phyloP scores from a whole-genome alignment of 1,284 basidiomycete species.

The Leccinum fuscescens region DNA sequence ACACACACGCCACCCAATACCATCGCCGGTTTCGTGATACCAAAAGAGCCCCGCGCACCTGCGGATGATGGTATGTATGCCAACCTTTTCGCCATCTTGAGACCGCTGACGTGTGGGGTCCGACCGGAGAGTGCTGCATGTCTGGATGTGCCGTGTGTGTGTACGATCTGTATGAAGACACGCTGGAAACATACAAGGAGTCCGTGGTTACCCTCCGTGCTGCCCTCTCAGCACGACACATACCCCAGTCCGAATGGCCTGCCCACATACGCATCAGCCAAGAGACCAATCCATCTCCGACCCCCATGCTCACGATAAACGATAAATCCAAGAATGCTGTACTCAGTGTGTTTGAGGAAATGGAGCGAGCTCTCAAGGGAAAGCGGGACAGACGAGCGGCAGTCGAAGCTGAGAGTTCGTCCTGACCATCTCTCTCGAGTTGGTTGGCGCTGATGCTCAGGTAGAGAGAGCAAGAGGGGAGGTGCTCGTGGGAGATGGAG shows the following conservation, averaged over 20 bases:
- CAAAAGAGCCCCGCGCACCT: conserved; percentile 58
- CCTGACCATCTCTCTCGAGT: conserved; percentile 13
- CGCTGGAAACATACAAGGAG: conserved; percentile 63
- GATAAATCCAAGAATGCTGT: conserved; percentile 37
- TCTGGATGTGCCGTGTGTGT: conserved; percentile 88
- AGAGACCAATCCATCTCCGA: not conserved
- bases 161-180: conserved; percentile 83
- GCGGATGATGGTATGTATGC: conserved; percentile 51
- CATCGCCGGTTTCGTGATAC: conserved; percentile 52
- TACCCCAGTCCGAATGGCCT: conserved; percentile 72
- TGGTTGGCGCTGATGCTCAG: conserved; percentile 11
- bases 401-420: conserved; percentile 40
- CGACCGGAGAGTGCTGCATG: conserved; percentile 80
- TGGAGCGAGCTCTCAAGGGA: conserved; percentile 55
- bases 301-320: not conserved
- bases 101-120: not conserved
- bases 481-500: conserved; percentile 13
- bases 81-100: not conserved
- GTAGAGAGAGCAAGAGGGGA: conserved; percentile 24
- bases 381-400: conserved; percentile 36
- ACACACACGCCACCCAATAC: conserved; percentile 21
- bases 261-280: conserved; percentile 32
- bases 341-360: conserved; percentile 62
- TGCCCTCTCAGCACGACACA: conserved; percentile 46
- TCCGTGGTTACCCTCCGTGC: conserved; percentile 51